Evolutionary conservation across 2,329 filamentous ascomycete genomes (phyloP), one percentile per base, ranked within the genome.

Genomic region (Colletotrichum tropicicola): DNA sequence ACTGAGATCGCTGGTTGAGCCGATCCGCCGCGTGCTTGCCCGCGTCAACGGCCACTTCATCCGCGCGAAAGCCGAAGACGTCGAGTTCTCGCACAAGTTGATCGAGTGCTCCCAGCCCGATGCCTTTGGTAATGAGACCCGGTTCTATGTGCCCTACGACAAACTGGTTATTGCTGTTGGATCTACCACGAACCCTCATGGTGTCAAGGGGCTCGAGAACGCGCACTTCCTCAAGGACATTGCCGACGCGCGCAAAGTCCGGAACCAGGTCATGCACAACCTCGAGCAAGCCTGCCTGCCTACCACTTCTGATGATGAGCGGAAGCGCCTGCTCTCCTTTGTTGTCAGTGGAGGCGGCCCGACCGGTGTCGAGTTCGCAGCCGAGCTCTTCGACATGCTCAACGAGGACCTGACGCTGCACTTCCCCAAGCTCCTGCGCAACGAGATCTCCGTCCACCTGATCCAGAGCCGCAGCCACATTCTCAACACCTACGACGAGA

Each of bases 211-310:
- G 9, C 85, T 99, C 12, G 93, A 98, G 71, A 87, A 99, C 75
- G 97, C 94, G 78, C 90, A 94, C 78, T 98, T 98, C 80, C 85
- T 99, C 67, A 99, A 99, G 79, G 92, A 97, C 65, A 97, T 99
- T 70, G 91, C 92, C 66, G 95, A 99, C 76, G 96, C 97, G 6
- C 89, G 95, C 25, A 84, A 88, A 73, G 98, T 99, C 72, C 91
- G 95, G 65, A 97, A 97, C 77, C 87, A 91, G 70, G 90, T 99
- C 25, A 88, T 98, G 70, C 87, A 91, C 45, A 99, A 99, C 74
- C 86, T 99, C 63, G 96, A 99, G 77, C 82, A 90, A 35, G 94
- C 96, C 21, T 97, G 93, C 73, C 81, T 99, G n/a, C 97, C 97
- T 1, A 98, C 94, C 0, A 98, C 94, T 0, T 81, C 87, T 0